A percentile compares a stretch with the other conserved stretches of the same genome.
Conservation (phyloP, 768 basidiomycete species). For the Russula sp. region DNA sequence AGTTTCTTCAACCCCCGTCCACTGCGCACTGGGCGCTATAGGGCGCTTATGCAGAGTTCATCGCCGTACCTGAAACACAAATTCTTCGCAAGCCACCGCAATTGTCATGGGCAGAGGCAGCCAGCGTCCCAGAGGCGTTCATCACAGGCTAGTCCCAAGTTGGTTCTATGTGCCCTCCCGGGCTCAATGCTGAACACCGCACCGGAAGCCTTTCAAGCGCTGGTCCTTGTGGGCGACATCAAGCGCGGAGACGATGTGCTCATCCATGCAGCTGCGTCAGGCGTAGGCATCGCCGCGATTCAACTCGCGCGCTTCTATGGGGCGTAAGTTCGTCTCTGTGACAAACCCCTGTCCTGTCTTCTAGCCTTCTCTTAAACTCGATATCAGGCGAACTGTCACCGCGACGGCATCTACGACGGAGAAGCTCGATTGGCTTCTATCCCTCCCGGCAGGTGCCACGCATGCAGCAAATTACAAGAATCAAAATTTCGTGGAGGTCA, state of each 20-base stretch:
- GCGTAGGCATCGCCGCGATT: slow-evolving; percentile 82
- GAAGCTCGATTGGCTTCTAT: slow-evolving; percentile 72
- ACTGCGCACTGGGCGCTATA: too few species aligned
- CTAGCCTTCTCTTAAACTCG: neutral
- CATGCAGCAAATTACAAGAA: slow-evolving; percentile 81
- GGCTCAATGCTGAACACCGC: neutral
- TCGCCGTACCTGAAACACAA: slow-evolving; percentile 48
- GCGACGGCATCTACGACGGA: slow-evolving; percentile 42
- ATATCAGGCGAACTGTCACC: slow-evolving; percentile 54
- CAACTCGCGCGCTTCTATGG: slow-evolving; percentile 72
- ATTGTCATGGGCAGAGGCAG: slow-evolving; percentile 78
- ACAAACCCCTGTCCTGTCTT: slow-evolving; percentile 7
- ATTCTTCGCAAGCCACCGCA: slow-evolving; percentile 66
- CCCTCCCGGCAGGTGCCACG: slow-evolving; percentile 60
- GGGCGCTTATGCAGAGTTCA: slow-evolving; percentile 91
- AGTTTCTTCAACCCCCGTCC: too few species aligned
- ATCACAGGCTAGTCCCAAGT: slow-evolving; percentile 54
- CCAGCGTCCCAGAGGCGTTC: slow-evolving; percentile 82
- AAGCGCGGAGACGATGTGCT: slow-evolving; percentile 68
- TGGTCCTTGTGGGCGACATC: slow-evolving; percentile 61
- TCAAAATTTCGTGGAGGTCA: slow-evolving; percentile 67
- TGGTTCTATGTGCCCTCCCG: neutral
- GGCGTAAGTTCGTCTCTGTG: slow-evolving; percentile 57
- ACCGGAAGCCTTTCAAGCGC: slow-evolving; percentile 48
- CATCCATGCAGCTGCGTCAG: slow-evolving; percentile 86